Conservation (phyloP, 129 eudicot genomes). For the Mikania micrantha region DNA sequence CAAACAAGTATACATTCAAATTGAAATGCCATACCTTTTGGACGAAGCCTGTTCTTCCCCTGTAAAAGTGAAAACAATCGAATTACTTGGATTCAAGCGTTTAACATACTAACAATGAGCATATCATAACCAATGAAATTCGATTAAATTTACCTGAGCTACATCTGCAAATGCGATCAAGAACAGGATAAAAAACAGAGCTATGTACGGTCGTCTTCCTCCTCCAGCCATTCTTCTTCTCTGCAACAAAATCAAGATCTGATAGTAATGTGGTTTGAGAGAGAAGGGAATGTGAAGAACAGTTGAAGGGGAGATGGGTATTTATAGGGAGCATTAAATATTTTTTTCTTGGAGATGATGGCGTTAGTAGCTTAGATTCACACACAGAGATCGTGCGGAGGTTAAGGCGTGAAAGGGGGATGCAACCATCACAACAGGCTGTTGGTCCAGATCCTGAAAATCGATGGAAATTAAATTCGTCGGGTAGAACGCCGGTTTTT, state of each 20-base stretch:
- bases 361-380: slow-evolving; percentile 11
- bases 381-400: slow-evolving; percentile 21
- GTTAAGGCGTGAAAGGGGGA: slow-evolving; percentile 30
- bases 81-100: background rate
- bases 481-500: slow-evolving; percentile 24
- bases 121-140: too few relatives aligned
- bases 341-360: slow-evolving; percentile 3
- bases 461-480: slow-evolving; percentile 10
- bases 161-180: slow-evolving; percentile 33
- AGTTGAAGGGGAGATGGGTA: background rate
- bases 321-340: slow-evolving; percentile 18
- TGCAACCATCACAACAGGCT: slow-evolving; percentile 5
- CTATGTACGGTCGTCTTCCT: slow-evolving; percentile 20
- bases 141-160: slow-evolving; percentile 29
- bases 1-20: background rate
- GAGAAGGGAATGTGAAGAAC: slow-evolving; percentile 11
- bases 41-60: slow-evolving; percentile 45
- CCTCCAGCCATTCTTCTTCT: slow-evolving; percentile 11
- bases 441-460: slow-evolving; percentile 6
- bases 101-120: too few relatives aligned
- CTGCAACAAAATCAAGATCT: background rate
- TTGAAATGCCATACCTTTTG: background rate
- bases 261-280: background rate
- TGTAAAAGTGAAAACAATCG: background rate
- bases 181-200: slow-evolving; percentile 27